Conservation (phyloP, 495 filamentous ascomycete species). For the Lophiotrema nucula region DNA sequence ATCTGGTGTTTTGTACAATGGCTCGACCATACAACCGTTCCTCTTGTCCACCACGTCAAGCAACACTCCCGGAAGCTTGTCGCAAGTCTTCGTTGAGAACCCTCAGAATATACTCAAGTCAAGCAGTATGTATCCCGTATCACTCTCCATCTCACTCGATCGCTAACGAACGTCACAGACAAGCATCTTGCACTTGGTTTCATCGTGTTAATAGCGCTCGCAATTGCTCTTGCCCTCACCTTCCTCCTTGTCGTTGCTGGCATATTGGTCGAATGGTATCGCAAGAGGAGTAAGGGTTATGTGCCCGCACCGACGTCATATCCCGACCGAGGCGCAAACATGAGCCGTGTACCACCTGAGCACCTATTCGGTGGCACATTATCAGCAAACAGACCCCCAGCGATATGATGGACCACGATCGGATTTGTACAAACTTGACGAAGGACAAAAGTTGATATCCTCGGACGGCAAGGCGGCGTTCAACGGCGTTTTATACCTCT, state of each 20-base stretch:
- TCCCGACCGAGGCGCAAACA: conserved; percentile 67
- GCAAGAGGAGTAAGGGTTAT: conserved; percentile 85
- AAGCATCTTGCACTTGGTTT: conserved; percentile 75
- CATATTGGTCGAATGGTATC: conserved; percentile 76
- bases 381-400: conserved; percentile 12
- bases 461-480: not conserved
- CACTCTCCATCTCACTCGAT: conserved; percentile 8
- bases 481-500: not conserved
- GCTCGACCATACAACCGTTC: conserved; percentile 72
- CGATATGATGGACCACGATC: conserved; percentile 14
- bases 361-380: conserved; percentile 64
- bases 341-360: conserved; percentile 77
- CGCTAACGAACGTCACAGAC: conserved; percentile 26
- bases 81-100: conserved; percentile 74
- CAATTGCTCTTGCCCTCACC: conserved; percentile 79
- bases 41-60: conserved; percentile 67
- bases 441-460: not conserved
- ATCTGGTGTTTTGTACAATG: conserved; percentile 86
- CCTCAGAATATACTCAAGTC: conserved; percentile 60
- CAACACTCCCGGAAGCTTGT: conserved; percentile 67
- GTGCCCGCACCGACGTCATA: conserved; percentile 71
- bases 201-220: conserved; percentile 88
- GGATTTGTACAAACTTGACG: conserved; percentile 1
- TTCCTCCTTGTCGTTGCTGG: conserved; percentile 85
- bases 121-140: too few relatives aligned